Percentiles rank a stretch among this genome's conserved stretches.
Conservation (phyloP, 208 protist genomes). For the Porcisia deanei region DNA sequence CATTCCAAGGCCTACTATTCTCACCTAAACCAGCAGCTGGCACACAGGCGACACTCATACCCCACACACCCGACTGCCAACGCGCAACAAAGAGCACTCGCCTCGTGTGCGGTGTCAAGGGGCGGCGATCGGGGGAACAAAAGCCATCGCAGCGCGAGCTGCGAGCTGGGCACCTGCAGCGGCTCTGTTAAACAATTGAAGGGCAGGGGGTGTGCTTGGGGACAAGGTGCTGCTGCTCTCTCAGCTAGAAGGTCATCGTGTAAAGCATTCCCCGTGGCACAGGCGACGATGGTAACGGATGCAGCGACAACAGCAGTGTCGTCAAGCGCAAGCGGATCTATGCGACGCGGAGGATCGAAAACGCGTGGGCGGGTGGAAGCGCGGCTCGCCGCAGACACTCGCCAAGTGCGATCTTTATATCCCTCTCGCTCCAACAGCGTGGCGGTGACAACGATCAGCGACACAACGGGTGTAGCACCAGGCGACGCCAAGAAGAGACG, state of each 20-base stretch:
- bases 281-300: not conserved
- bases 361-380: not conserved
- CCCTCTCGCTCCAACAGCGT: constrained; percentile 14
- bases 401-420: not conserved
- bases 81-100: not conserved
- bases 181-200: not conserved
- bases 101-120: not conserved
- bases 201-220: not conserved
- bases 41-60: not conserved
- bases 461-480: not conserved
- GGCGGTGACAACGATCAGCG: not conserved
- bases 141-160: not conserved
- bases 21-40: not conserved
- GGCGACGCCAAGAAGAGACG: not conserved
- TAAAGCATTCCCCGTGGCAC: not conserved
- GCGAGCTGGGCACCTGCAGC: not conserved
- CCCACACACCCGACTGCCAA: not conserved
- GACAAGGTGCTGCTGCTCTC: not conserved
- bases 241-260: not conserved
- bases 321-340: not conserved
- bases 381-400: not conserved
- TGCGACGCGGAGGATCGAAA: not conserved
- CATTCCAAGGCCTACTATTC: not conserved
- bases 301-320: not conserved
- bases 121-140: not conserved